phyloP scores from a whole-genome alignment of 2,329 filamentous ascomycete genomes.

The Cercospora sojina region DNA sequence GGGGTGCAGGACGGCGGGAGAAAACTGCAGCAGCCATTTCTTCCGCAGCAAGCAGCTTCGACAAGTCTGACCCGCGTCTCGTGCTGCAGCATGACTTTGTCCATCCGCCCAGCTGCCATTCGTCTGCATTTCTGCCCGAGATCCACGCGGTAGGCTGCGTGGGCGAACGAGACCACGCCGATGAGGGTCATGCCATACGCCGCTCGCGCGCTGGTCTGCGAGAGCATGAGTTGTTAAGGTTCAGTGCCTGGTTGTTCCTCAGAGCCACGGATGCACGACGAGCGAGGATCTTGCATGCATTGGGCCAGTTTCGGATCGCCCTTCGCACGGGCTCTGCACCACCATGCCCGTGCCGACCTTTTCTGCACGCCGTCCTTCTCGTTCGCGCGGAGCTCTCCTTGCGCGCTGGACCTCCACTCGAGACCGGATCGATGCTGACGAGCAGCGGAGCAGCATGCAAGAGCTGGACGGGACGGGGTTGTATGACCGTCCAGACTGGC shows the following conservation, averaged over 20 bases:
- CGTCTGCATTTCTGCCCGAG: conserved; percentile 11
- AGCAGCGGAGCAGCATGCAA: conserved; percentile 30
- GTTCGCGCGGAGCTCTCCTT: conserved; percentile 26
- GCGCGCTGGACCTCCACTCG: conserved; percentile 32
- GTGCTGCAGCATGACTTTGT: conserved; percentile 5
- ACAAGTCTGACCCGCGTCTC: conserved; percentile 1
- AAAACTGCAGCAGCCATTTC: conserved; percentile 1
- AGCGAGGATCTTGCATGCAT: conserved; percentile 24
- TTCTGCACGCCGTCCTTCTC: conserved; percentile 25
- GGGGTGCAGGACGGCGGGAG: not conserved
- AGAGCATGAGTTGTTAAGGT: conserved; percentile 9
- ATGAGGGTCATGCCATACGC: not conserved
- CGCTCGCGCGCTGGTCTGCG: not conserved
- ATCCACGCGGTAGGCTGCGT: not conserved
- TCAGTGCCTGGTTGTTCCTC: conserved; percentile 10
- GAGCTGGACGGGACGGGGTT: conserved; percentile 36
- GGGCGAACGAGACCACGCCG: not conserved
- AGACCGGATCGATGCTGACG: conserved; percentile 33
- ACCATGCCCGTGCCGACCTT: conserved; percentile 36
- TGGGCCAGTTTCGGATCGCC: conserved; percentile 18
- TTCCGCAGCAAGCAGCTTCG: not conserved
- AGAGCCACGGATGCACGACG: conserved; percentile 3
- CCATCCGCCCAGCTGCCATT: conserved; percentile 4
- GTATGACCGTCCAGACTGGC: conserved; percentile 35
- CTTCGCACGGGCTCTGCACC: conserved; percentile 24